Evolutionary conservation across 2,329 filamentous ascomycete species (phyloP), one percentile per base, ranked within the genome.

Genomic region (Sclerotinia spermophila): DNA sequence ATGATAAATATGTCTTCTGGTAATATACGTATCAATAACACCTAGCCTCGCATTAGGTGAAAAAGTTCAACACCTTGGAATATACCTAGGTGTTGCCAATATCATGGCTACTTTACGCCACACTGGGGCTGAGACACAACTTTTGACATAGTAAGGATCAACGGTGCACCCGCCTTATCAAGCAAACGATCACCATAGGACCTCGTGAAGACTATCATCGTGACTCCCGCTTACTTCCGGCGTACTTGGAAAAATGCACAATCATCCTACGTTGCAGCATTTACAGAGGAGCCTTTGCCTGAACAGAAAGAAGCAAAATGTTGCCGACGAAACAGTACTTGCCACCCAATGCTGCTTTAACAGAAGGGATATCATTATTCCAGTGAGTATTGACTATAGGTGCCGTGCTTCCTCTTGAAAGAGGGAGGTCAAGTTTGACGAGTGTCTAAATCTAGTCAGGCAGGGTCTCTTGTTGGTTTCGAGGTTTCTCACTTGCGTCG

Each of bases 301-400:
- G 27, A 53, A 48, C 62, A 38, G 45, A 64, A 38, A 53, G 40
- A 66, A 66, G 33, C 24, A 65, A 42, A 53, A 40, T 15, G 30
- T 30, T 66, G n/a, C 45, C 45, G 24, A 53, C 62, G 17, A 24
- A 30, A 53, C 35, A 66, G 45, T 65, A 27, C 62, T 66, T 24
- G 62, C 62, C 62, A 66, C 62, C 62, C 62, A 66, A 66, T 66
- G 62, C 62, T 66, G 62, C 62, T 66, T 66, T 66, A 66, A 53
- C 35, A n/a, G 19, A 40, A 4, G 3, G 35, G 45, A 55, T 40
- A 53, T 53, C 33, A 30, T 40, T 2, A 35, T 53, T 53, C 48
- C 17, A 30, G 35, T 15, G 21, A 51, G 19, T 21, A 48, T 51
- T 38, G 24, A 44, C 58, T 44, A n/a, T 51, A n/a, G 44, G 30